Base-by-base conservation (phyloP, 2,329 filamentous ascomycete species). In the Fusarium longipes region DNA sequence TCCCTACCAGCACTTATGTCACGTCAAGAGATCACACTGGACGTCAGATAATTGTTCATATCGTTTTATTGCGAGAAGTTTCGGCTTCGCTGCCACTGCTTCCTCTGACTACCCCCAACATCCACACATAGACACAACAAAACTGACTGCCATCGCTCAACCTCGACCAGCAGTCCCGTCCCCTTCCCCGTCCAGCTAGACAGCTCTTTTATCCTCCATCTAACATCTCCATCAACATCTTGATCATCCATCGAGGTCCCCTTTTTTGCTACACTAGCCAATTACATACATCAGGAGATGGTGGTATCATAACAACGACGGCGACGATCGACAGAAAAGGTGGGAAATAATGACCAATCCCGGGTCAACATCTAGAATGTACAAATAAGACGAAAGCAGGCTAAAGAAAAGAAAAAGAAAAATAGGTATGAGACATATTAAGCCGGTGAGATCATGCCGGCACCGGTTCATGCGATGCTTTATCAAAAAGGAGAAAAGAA, bases 311-410 rank as follows among this genome's bases (percentile, higher is more conserved):
- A 73, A 63, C 52, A 63, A 62, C 70, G 66, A 65, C 64, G 44
- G 59, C 68, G 67, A 64, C 55, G 43, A 65, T 63, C 59, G 40
- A 65, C 68, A 70, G 29, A 61, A 67, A 74, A 55, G 62, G 53
- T 49, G 47, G 51, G 60, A 59, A 59, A 63, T 69, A 70, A 44
- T 56, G 71, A 70, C 74, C 74, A 69, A 65, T 71, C 74, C 72
- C 65, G 71, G 73, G 73, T 71, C 73, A 57, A 57, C 63, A 67
- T 77, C 76, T 77, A 76, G 70, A 75, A 78, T 77, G 71, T 76
- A 78, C 73, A 76, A 57, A 61, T 73, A 74, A 69, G 55, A 57
- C 61, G 61, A 69, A 61, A 63, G 54, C 52, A 55, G 51, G 60
- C 57, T 47, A 62, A 54, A 48, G 48, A 40, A 51, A 51, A 30